Conservation (phyloP, 257 asterid genomes). For the Gardenia jasminoides region DNA sequence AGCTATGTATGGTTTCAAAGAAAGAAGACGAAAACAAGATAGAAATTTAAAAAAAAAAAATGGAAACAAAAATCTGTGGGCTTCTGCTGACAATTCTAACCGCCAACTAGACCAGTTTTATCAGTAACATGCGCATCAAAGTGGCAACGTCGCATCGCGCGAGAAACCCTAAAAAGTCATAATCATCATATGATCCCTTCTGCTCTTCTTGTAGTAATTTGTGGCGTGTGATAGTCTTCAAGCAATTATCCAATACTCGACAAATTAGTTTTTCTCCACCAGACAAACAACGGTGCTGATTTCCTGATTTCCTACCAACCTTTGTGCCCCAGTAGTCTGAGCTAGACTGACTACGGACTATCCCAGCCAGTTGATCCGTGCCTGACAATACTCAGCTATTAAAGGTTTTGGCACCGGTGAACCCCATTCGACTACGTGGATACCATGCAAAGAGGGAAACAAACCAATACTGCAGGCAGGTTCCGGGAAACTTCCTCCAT, state of each 20-base stretch:
- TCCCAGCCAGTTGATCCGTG: neutral
- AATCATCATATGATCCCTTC: neutral
- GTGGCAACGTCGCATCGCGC: too few relatives aligned
- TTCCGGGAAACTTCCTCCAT: constrained; percentile 18
- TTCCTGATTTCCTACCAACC: neutral
- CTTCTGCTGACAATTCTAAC: neutral
- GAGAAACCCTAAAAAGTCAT: neutral
- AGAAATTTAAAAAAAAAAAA: too few relatives aligned
- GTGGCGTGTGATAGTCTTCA: neutral
- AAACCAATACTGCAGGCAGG: constrained; percentile 16
- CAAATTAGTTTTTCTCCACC: neutral
- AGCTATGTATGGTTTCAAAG: neutral
- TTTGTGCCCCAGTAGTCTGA: too few relatives aligned
- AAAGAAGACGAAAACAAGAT: too few relatives aligned
- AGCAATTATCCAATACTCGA: neutral
- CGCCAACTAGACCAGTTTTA: too few relatives aligned
- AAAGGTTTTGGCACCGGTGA: neutral
- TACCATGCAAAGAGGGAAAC: neutral
- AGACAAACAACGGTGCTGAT: neutral
- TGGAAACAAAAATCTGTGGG: neutral
- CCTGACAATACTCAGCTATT: neutral
- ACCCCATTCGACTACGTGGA: constrained; percentile 2
- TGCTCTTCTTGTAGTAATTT: neutral
- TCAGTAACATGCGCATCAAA: too few relatives aligned
- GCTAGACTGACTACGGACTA: too few relatives aligned